Evolutionary conservation across 306 rosid genomes (phyloP), one percentile per base, ranked within the genome.

Genomic region (Myrica gale): DNA sequence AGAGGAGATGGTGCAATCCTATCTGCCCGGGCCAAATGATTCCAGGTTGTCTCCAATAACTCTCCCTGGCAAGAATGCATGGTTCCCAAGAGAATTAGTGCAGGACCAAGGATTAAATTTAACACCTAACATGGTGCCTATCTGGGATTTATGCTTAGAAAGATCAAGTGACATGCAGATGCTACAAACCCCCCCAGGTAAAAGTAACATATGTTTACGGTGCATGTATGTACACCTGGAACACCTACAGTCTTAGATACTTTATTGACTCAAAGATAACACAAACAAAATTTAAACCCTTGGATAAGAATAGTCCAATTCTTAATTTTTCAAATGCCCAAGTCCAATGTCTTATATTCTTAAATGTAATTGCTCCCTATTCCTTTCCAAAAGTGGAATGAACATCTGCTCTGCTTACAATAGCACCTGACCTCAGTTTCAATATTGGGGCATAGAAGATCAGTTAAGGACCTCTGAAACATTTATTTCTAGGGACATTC

Each of bases 31-130:
- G 72, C 73, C 73, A 94, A 83, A 83, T 92, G 90, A 88, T 69
- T 82, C 98, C 96, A 92, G 42, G 95, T 86, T 77, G 79, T 76
- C 79, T 89, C 96, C 84, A 90, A 76, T 32, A 88, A 85, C 83
- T 80, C 89, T 58, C 54, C 93, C 98, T 92, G 92, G 41, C 83
- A 88, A 83, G 45, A 46, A 79, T 76, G 45, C 65, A 82, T 72
- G 57, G 72, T 67, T 73, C 46, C 32, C 63, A 62, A 48, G 75
- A 78, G 62, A 74, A 52, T 42, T 39, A 16, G 41, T 39, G 37
- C 17, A 17, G 23, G 17, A 65, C 26, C 16, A 9, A 16, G 17
- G 45, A 16, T 65, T 16, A 65, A 41, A 65, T 41, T 65, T 16
- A 65, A 65, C 69, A 39, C 0, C 43, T 23, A 41, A 42, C 16